phyloP scores from a whole-genome alignment of 495 filamentous ascomycete species.

The Daldinia caldariorum region DNA sequence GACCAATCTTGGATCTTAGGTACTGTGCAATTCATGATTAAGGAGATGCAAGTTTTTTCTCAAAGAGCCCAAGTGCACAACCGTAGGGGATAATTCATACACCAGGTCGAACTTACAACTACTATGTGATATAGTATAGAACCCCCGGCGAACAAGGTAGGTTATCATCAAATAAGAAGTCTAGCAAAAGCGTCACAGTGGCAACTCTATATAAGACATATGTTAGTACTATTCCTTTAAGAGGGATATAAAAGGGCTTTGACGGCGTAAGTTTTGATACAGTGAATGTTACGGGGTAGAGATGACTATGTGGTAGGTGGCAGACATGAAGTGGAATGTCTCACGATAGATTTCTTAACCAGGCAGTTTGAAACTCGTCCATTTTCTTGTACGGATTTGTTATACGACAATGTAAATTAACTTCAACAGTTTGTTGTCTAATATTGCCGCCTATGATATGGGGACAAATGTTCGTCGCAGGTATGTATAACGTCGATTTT shows the following conservation, averaged over 20 bases:
- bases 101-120: too few species aligned
- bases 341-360: not conserved
- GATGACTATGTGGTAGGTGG: not conserved
- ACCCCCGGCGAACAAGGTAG: not conserved
- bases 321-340: not conserved
- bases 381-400: not conserved
- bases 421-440: not conserved
- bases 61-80: not conserved
- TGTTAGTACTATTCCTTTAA: not conserved
- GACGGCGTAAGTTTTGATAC: not conserved
- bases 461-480: too few species aligned
- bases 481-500: too few species aligned
- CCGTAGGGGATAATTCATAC: too few species aligned
- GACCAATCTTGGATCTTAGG: not conserved
- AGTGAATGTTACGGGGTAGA: not conserved
- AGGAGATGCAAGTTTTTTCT: not conserved
- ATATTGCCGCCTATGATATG: too few species aligned
- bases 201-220: not conserved
- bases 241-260: not conserved
- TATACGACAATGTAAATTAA: not conserved
- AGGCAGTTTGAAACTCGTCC: not conserved
- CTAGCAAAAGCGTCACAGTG: not conserved
- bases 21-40: not conserved
- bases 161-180: not conserved
- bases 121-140: not conserved